phyloP scores from a whole-genome alignment of 1,284 basidiomycete species.

The Leucoagaricus sp. region DNA sequence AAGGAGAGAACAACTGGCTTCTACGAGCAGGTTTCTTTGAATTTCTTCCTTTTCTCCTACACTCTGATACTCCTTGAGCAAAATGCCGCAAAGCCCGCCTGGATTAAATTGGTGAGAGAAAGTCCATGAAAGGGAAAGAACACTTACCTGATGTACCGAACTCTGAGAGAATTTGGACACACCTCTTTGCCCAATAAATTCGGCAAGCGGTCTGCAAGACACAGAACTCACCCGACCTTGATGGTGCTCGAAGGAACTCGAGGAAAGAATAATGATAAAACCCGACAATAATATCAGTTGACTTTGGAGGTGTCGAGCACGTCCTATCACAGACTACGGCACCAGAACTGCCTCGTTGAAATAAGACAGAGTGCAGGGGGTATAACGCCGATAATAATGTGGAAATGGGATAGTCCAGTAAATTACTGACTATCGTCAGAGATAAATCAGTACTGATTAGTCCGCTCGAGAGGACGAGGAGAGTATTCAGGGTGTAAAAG shows the following conservation, averaged over 20 bases:
- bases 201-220: neutral
- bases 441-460: neutral
- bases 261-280: slow-evolving; percentile 13
- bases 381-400: slow-evolving; percentile 4
- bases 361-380: slow-evolving; percentile 3
- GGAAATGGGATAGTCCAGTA: slow-evolving; percentile 3
- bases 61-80: too few relatives aligned
- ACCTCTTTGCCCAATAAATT: slow-evolving; percentile 1
- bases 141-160: too few relatives aligned
- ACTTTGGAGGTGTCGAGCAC: neutral
- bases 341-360: neutral
- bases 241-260: slow-evolving; percentile 1
- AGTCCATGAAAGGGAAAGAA: too few relatives aligned
- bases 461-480: slow-evolving; percentile 1
- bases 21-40: neutral
- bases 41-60: neutral
- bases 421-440: neutral
- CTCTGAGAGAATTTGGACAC: slow-evolving; percentile 4
- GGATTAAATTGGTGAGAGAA: too few relatives aligned
- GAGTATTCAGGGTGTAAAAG: neutral
- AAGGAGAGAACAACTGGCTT: slow-evolving; percentile 10
- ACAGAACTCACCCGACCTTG: slow-evolving; percentile 1
- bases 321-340: neutral
- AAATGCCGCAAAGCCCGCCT: too few relatives aligned
- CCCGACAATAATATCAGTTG: neutral